phyloP scores from a whole-genome alignment of 768 basidiomycete species.

The Cyclocybe cylindracea region DNA sequence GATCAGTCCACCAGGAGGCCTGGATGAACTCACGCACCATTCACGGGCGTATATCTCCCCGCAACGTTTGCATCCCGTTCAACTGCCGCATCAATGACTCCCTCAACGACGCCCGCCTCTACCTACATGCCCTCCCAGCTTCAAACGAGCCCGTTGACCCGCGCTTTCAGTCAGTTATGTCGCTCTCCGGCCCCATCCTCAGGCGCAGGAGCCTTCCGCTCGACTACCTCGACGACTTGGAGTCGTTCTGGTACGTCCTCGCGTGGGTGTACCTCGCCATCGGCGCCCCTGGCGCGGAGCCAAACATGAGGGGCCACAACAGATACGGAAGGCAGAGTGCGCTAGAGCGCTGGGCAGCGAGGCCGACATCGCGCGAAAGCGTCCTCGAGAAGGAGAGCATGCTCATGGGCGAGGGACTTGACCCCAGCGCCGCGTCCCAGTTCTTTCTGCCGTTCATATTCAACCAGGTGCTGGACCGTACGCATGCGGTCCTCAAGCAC shows the following conservation, averaged over 20 bases:
- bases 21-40: not conserved
- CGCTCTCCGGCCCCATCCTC: not conserved
- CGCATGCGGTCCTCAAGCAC: not conserved
- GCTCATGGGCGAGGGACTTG: conserved; percentile 2
- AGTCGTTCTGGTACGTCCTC: conserved; percentile 12
- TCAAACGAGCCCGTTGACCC: not conserved
- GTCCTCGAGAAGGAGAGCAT: conserved; percentile 8
- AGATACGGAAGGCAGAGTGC: not conserved
- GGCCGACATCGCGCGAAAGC: not conserved
- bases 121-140: too few relatives aligned
- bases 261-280: conserved; percentile 4
- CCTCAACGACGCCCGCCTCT: not conserved
- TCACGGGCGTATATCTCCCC: not conserved
- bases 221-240: conserved; percentile 14
- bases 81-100: not conserved
- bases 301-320: not conserved
- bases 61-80: conserved; percentile 2
- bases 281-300: not conserved
- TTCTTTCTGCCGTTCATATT: not conserved
- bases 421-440: not conserved
- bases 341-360: not conserved
- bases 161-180: conserved; percentile 1
- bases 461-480: not conserved
- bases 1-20: conserved; percentile 2
- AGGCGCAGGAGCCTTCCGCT: not conserved